Evolutionary conservation across 2,329 filamentous ascomycete species (phyloP).

Genomic region (Rosellinia necatrix): DNA sequence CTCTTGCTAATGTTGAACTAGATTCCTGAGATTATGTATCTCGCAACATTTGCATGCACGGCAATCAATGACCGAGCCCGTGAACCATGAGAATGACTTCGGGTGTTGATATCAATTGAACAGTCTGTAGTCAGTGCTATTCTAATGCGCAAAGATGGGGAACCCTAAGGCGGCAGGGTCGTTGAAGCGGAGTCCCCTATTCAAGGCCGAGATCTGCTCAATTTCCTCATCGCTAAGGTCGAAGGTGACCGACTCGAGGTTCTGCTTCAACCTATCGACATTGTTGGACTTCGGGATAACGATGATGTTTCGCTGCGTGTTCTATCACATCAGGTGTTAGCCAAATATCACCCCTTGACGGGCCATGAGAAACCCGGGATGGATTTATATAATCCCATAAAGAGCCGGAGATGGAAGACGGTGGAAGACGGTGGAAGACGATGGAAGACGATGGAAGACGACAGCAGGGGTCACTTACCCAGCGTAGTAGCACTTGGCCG

Average conservation of each 20-base stretch:
- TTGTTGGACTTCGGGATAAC: conserved; percentile 67
- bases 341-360: too few relatives aligned
- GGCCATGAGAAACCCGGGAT: too few relatives aligned
- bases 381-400: too few relatives aligned
- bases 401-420: too few relatives aligned
- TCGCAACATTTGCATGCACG: too few relatives aligned
- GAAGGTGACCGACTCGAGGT: conserved; percentile 59
- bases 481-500: conserved; percentile 68
- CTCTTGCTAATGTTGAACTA: too few relatives aligned
- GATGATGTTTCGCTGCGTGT: conserved; percentile 63
- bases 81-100: too few relatives aligned
- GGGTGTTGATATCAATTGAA: too few relatives aligned
- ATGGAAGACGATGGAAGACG: background rate
- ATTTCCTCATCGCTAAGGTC: conserved; percentile 58
- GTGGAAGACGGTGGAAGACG: too few relatives aligned
- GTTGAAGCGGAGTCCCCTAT: conserved; percentile 61
- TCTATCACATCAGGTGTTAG: conserved; percentile 1
- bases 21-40: too few relatives aligned
- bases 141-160: conserved; percentile 41
- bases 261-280: conserved; percentile 54
- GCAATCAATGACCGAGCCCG: too few relatives aligned
- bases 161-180: conserved; percentile 47
- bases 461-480: conserved; percentile 45
- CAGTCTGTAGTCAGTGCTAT: too few relatives aligned
- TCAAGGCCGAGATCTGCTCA: conserved; percentile 55